Conservation (phyloP, 768 basidiomycete species). For the Termitomyces sp. region DNA sequence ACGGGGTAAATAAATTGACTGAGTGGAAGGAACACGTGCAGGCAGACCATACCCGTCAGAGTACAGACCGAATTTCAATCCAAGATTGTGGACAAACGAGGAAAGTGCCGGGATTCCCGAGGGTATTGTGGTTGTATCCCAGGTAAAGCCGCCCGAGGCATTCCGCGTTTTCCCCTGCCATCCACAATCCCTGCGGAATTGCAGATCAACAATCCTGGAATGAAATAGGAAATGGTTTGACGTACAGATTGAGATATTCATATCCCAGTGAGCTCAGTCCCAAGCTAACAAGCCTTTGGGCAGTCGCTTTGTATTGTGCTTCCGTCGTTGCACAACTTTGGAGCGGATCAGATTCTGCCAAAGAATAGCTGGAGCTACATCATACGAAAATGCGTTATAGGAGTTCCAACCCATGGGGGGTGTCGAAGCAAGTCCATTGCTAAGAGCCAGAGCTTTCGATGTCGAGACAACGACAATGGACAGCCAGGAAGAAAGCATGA, state of each 20-base stretch:
- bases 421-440: constrained; percentile 39
- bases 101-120: constrained; percentile 36
- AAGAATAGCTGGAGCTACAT: neutral
- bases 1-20: neutral
- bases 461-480: constrained; percentile 14
- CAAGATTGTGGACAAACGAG: constrained; percentile 34
- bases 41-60: constrained; percentile 38
- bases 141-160: constrained; percentile 39
- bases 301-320: constrained; percentile 36
- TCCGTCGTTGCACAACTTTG: constrained; percentile 41
- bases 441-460: constrained; percentile 21
- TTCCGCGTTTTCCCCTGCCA: constrained; percentile 44
- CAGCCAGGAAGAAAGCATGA: constrained; percentile 11
- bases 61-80: constrained; percentile 64
- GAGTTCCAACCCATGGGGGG: constrained; percentile 50
- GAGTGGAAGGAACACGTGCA: neutral
- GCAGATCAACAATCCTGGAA: neutral
- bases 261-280: constrained; percentile 38
- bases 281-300: constrained; percentile 34
- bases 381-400: constrained; percentile 44
- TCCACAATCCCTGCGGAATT: constrained; percentile 39
- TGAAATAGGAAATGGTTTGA: neutral
- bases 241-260: constrained; percentile 41
- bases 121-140: constrained; percentile 38
- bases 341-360: neutral